Base-by-base conservation (phyloP, 495 filamentous ascomycete genomes). In the Talaromyces proteolyticus region DNA sequence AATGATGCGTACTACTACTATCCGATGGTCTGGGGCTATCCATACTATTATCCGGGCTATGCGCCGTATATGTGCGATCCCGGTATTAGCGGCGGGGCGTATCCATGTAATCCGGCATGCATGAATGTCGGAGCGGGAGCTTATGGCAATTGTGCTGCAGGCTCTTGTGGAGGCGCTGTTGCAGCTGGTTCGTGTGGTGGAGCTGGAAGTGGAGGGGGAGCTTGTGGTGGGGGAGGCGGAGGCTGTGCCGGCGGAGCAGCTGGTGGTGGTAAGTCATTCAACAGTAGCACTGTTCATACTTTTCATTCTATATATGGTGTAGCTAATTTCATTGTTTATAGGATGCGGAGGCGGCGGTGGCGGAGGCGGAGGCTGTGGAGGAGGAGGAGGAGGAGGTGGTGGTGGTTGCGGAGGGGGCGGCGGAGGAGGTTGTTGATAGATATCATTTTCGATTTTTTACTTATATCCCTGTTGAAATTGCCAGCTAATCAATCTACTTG, bases 101-200 rank as follows among this genome's bases (percentile, higher is more conserved):
- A 79, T 51, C 63, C 64, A 1, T 49, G 56, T 12, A 69, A 78
- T 47, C 76, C 73, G 4, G 54, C 54, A 20, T 79, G 76, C 57
- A 74, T 74, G 57, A 73, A 50, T 53, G 57, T 63, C 21, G 54
- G 59, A 14, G 45, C 39, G 44, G 77, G 58, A 21, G 72, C 39
- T 52, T 65, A 53, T 61, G 75, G 69, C 2, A 74, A 70, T 45
- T 77, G 76, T 55, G 70, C 63, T 34, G 58, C 64, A 8, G 75
- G 76, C 10, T 68, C 69, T 25, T 78, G 79, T 63, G 77, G 70
- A 0, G 80, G 69, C 12, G 75, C 62, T 1, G 78, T 73, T n/a
- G 77, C 79, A 12, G 74, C 75, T 34, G 77, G 79, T 1, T 63
- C 65, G 8, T 76, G 76, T 55, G 74, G 70, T 51, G 75, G 75